Percentiles rank a stretch among this genome's conserved stretches.
Evolutionary conservation across 257 asterid genomes (phyloP).

Genomic region (Nicotiana noctiflora): DNA sequence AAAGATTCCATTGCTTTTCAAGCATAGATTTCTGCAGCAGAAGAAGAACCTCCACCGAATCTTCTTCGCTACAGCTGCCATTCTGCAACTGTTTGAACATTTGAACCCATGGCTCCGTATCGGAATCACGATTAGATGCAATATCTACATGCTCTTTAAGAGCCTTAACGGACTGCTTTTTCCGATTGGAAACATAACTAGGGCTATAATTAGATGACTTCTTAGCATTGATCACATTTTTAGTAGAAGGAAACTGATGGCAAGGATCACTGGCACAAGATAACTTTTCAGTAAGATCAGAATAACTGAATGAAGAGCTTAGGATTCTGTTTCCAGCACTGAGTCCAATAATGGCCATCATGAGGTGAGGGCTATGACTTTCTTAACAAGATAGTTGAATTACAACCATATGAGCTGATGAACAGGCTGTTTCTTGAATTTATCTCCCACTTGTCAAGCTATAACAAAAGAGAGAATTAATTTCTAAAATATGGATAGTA

Average conservation of each 20-base stretch:
- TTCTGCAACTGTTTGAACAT: conserved; percentile 19
- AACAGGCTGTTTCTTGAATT: background rate
- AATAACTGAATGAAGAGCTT: conserved; percentile 46
- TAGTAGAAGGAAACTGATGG: conserved; percentile 26
- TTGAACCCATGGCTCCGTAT: conserved; percentile 29
- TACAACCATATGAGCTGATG: background rate
- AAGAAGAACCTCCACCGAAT: conserved; percentile 62
- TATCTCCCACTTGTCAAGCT: background rate
- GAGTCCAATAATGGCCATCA: conserved; percentile 71
- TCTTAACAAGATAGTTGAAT: conserved; percentile 20
- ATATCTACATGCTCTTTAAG: conserved; percentile 39
- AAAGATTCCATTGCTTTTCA: conserved; percentile 90
- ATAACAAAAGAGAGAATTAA: background rate
- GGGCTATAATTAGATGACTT: conserved; percentile 31
- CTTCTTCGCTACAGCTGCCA: conserved; percentile 27
- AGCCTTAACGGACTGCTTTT: conserved; percentile 40
- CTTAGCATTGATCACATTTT: conserved; percentile 34
- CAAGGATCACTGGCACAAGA: conserved; percentile 21
- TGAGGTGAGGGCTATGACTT: conserved; percentile 17
- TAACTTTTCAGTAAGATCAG: conserved; percentile 58
- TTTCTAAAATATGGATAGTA: background rate
- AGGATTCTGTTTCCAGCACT: conserved; percentile 65
- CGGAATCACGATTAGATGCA: conserved; percentile 27
- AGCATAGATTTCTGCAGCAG: conserved; percentile 84
- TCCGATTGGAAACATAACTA: conserved; percentile 27